These are phyloP conservation scores for Neurospora tetrasperma DNA, from an alignment of 495 filamentous ascomycete species.

Conservation along the genomic window DNA sequence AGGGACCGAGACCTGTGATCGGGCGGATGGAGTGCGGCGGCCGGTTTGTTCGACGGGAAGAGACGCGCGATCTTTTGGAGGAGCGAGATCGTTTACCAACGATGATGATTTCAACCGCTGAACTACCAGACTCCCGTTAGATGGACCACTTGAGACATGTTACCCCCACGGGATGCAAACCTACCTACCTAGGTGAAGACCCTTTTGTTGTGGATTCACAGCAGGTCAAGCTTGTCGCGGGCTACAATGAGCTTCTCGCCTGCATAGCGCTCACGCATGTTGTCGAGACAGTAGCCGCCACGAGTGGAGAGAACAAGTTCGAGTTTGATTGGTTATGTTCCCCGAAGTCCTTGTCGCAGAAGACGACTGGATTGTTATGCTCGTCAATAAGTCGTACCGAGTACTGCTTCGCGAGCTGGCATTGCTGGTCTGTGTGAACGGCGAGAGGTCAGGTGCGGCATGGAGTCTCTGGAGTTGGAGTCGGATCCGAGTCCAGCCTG, in stretches of 20 bases:
- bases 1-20: background rate
- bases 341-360: conserved; percentile 79
- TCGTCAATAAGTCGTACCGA: background rate
- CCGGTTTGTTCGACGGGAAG: background rate
- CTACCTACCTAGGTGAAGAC: background rate
- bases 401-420: background rate
- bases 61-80: background rate
- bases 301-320: conserved; percentile 52
- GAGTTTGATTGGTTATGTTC: background rate
- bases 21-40: background rate
- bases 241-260: conserved; percentile 85
- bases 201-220: background rate
- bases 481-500: background rate
- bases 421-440: background rate
- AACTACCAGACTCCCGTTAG: background rate
- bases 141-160: background rate
- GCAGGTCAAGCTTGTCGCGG: conserved; percentile 76
- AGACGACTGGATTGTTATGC: conserved; percentile 39
- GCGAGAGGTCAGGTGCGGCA: background rate
- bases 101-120: background rate
- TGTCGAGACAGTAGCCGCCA: conserved; percentile 59
- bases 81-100: background rate
- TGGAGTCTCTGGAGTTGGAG: background rate
- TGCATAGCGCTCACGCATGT: conserved; percentile 66
- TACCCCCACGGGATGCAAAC: background rate